phyloP scores from a whole-genome alignment of 345 rosid genomes.

The Trapa bicornis region DNA sequence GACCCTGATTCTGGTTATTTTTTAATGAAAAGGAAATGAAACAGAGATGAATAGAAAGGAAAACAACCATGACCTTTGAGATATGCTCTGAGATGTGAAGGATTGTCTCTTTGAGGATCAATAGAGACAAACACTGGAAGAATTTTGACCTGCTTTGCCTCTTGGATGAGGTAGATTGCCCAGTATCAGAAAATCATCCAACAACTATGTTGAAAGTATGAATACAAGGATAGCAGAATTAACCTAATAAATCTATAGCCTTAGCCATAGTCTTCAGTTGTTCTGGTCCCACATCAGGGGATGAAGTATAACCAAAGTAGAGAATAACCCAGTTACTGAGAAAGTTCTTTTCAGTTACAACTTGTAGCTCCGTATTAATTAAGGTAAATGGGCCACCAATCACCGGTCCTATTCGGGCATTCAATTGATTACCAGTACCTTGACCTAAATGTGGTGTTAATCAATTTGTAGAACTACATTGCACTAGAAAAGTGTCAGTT shows the following conservation, averaged over 20 bases:
- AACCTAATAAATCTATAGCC: constrained; percentile 59
- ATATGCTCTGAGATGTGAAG: constrained; percentile 62
- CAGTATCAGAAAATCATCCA: constrained; percentile 17
- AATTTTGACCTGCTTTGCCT: constrained; percentile 36
- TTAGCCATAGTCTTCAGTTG: constrained; percentile 53
- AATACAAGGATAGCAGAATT: constrained; percentile 11
- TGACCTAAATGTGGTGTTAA: constrained; percentile 20
- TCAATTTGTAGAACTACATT: not conserved
- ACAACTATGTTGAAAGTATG: not conserved
- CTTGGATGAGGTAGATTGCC: constrained; percentile 29
- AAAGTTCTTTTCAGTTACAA: constrained; percentile 43
- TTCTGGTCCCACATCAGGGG: constrained; percentile 90
- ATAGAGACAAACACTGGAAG: constrained; percentile 75
- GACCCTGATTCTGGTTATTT: not conserved
- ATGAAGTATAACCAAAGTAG: constrained; percentile 82
- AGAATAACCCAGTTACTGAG: constrained; percentile 72
- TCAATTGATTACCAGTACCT: constrained; percentile 13
- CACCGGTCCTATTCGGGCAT: constrained; percentile 38
- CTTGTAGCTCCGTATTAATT: constrained; percentile 37
- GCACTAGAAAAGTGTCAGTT: not conserved
- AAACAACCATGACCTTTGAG: constrained; percentile 45
- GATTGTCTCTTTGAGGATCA: constrained; percentile 82
- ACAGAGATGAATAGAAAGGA: not conserved
- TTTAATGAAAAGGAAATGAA: not conserved
- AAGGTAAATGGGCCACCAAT: constrained; percentile 78